phyloP scores from a whole-genome alignment of 139 green algal genomes.

The Trebouxia sp. region DNA sequence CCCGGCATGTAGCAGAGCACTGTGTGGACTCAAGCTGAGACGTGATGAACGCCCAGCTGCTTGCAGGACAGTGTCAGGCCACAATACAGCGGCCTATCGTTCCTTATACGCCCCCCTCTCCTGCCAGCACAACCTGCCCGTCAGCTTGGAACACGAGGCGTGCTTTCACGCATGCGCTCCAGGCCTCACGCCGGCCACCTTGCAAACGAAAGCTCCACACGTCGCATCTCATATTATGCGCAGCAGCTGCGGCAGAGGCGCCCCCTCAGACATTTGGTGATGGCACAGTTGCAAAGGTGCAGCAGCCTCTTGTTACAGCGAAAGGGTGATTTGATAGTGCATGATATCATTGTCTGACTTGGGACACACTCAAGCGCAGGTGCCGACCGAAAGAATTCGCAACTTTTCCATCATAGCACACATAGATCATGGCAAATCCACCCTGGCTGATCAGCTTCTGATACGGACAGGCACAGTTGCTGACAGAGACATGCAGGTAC shows the following conservation, averaged over 20 bases:
- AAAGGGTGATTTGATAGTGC: not conserved
- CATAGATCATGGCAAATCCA: slow-evolving; percentile 87
- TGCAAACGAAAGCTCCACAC: not conserved
- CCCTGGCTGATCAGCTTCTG: slow-evolving; percentile 78
- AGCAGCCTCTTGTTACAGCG: not conserved
- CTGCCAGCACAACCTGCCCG: not conserved
- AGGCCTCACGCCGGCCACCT: not conserved
- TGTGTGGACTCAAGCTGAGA: not conserved
- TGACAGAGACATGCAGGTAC: slow-evolving; percentile 77
- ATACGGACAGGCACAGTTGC: slow-evolving; percentile 84
- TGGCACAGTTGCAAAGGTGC: slow-evolving; percentile 19
- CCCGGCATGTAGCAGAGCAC: not conserved
- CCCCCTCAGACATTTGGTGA: not conserved
- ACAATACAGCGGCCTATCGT: not conserved
- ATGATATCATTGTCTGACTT: not conserved
- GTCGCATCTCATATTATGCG: not conserved
- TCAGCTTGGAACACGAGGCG: slow-evolving; percentile 11
- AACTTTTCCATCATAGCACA: slow-evolving; percentile 89
- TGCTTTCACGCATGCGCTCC: not conserved
- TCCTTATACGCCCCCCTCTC: slow-evolving; percentile 8
- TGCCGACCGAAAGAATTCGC: slow-evolving; percentile 56
- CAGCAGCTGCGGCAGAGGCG: slow-evolving; percentile 7
- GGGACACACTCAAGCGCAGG: slow-evolving; percentile 39
- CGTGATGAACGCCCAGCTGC: not conserved
- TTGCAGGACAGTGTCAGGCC: not conserved